Evolutionary conservation across 768 basidiomycete species (phyloP).

Genomic region (Melanogaster broomeanus): DNA sequence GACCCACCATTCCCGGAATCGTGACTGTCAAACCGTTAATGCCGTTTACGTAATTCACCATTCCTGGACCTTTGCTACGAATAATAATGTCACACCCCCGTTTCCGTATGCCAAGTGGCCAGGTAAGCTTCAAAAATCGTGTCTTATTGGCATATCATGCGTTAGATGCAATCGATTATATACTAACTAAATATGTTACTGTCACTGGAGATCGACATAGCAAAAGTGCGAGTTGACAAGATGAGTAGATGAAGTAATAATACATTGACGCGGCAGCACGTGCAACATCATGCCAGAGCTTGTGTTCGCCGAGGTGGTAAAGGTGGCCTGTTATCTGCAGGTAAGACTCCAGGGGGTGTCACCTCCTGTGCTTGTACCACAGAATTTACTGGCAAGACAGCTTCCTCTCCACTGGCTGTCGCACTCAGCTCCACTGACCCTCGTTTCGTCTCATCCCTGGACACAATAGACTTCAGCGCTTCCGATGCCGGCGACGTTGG

Average conservation of each 20-base stretch:
- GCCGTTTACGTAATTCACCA: no score
- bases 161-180: no score
- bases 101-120: no score
- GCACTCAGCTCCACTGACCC: constrained; percentile 22
- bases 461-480: constrained; percentile 58
- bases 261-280: not conserved
- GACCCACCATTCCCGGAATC: no score
- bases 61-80: no score
- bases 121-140: no score
- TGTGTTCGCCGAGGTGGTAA: constrained; percentile 35
- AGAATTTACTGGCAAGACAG: constrained; percentile 1
- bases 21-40: no score
- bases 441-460: constrained; percentile 42
- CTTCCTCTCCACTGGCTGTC: constrained; percentile 6
- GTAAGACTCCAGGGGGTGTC: constrained; percentile 4
- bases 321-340: constrained; percentile 26
- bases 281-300: constrained; percentile 8
- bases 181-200: constrained; percentile 1
- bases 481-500: constrained; percentile 47
- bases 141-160: no score
- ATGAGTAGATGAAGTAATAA: constrained; percentile 3
- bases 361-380: not conserved
- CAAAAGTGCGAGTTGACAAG: not conserved
- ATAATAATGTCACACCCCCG: no score
- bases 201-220: not conserved